Percentiles rank a stretch among this genome's conserved stretches.
Evolutionary conservation across 148 eudicot genomes (phyloP).

Genomic region (Fagopyrum homotropicum): DNA sequence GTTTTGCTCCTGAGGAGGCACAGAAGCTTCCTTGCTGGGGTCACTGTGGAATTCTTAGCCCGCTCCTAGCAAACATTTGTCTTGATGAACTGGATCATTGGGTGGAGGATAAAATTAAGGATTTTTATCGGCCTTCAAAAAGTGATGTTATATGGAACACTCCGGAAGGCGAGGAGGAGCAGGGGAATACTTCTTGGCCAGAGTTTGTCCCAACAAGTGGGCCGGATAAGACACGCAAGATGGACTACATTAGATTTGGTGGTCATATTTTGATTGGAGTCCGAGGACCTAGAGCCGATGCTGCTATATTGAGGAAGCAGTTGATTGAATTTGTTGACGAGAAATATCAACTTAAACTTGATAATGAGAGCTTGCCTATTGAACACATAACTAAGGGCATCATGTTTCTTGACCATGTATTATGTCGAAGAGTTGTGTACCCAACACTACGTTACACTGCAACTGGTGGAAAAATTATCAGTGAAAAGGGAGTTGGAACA

Average conservation of each 20-base stretch:
- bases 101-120: constrained; percentile 88
- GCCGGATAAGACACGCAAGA: constrained; percentile 84
- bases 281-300: constrained; percentile 95
- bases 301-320: constrained; percentile 75
- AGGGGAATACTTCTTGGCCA: constrained; percentile 96
- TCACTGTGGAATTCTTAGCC: constrained; percentile 89
- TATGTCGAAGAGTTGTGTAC: constrained; percentile 86
- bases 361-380: constrained; percentile 86
- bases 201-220: constrained; percentile 97
- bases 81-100: constrained; percentile 80
- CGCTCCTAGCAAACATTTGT: constrained; percentile 66
- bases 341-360: constrained; percentile 71
- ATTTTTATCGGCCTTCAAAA: constrained; percentile 68
- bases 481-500: constrained; percentile 97
- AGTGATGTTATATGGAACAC: constrained; percentile 91
- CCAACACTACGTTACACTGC: constrained; percentile 94
- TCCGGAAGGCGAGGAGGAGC: constrained; percentile 81
- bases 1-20: constrained; percentile 96
- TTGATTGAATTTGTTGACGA: constrained; percentile 85
- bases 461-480: constrained; percentile 89
- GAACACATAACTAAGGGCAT: constrained; percentile 96
- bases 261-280: constrained; percentile 87
- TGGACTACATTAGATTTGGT: constrained; percentile 80
- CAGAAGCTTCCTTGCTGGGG: constrained; percentile 82
- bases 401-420: constrained; percentile 88